A percentile compares a stretch with the other conserved stretches of the same genome.
phyloP scores from a whole-genome alignment of 352 stramenopile species.

The Globisporangium spiculum region DNA sequence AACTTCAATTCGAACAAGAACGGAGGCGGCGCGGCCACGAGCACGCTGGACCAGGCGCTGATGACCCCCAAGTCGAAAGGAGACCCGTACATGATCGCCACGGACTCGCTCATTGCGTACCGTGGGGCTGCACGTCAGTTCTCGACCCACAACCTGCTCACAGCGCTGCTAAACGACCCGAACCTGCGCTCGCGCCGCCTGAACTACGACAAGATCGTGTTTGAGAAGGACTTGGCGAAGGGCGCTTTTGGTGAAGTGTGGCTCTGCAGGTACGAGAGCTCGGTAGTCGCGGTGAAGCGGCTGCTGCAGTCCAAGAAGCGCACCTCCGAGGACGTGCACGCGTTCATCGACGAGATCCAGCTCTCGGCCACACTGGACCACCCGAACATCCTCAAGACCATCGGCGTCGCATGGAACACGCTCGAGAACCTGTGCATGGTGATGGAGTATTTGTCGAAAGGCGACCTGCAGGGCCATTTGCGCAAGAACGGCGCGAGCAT shows the following conservation, averaged over 20 bases:
- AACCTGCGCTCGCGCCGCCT: conserved; percentile 33
- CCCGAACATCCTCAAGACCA: conserved; percentile 42
- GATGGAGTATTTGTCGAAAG: conserved; percentile 47
- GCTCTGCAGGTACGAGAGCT: conserved; percentile 35
- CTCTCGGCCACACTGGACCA: conserved; percentile 39
- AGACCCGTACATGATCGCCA: conserved; percentile 18
- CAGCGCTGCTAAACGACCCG: conserved; percentile 31
- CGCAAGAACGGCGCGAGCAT: conserved; percentile 18
- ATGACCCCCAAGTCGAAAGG: conserved; percentile 10
- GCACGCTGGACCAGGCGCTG: conserved; percentile 10
- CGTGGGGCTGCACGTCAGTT: conserved; percentile 10
- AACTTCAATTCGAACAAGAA: conserved; percentile 17
- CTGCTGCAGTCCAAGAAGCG: conserved; percentile 35
- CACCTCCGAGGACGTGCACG: conserved; percentile 25
- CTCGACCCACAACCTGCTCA: conserved; percentile 17
- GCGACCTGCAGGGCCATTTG: conserved; percentile 42
- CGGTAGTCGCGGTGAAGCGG: conserved; percentile 46
- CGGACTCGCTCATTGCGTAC: conserved; percentile 16
- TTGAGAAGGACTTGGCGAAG: conserved; percentile 35
- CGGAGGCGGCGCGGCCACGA: not conserved
- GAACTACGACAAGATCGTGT: conserved; percentile 40
- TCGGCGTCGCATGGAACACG: conserved; percentile 52
- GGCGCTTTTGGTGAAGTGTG: conserved; percentile 61
- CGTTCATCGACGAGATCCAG: conserved; percentile 48
- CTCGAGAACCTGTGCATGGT: conserved; percentile 52